These are phyloP conservation scores for Candida dajiaensis DNA, from an alignment of 805 yeast genomes.

Conservation along the genomic window DNA sequence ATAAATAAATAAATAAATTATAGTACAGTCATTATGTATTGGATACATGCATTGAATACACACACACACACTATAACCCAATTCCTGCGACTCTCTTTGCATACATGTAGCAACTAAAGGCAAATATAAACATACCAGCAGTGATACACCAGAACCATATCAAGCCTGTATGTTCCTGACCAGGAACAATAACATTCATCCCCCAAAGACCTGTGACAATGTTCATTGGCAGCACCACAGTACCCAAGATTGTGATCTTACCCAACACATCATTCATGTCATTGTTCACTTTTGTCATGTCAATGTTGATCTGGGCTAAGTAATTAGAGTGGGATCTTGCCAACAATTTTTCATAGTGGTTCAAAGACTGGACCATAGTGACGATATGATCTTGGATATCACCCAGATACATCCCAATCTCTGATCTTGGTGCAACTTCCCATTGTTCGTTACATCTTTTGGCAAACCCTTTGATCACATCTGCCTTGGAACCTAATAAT, in stretches of 20 bases:
- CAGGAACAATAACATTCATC: constrained; percentile 96
- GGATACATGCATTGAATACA: too few species aligned
- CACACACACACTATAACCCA: not conserved
- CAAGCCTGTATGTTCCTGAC: constrained; percentile 62
- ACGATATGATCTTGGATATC: constrained; percentile 37
- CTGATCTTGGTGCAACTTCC: constrained; percentile 74
- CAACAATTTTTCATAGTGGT: constrained; percentile 88
- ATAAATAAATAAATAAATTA: too few species aligned
- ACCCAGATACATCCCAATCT: constrained; percentile 44
- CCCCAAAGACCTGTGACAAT: constrained; percentile 98
- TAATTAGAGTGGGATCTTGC: constrained; percentile 96
- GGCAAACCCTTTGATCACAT: constrained; percentile 93
- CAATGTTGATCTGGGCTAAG: constrained; percentile 93
- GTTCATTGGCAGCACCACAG: constrained; percentile 91
- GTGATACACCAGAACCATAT: constrained; percentile 60
- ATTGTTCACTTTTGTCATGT: constrained; percentile 94
- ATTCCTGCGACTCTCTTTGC: constrained; percentile 40
- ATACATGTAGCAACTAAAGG: constrained; percentile 40
- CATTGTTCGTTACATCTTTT: constrained; percentile 84
- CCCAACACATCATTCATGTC: constrained; percentile 96
- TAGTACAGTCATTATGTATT: too few species aligned
- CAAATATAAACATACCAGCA: constrained; percentile 40
- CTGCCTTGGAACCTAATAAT: constrained; percentile 87
- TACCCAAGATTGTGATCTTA: constrained; percentile 87
- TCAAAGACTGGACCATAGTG: constrained; percentile 93